Conservation (phyloP, 2,329 filamentous ascomycete genomes). For the Alternaria sp. region DNA sequence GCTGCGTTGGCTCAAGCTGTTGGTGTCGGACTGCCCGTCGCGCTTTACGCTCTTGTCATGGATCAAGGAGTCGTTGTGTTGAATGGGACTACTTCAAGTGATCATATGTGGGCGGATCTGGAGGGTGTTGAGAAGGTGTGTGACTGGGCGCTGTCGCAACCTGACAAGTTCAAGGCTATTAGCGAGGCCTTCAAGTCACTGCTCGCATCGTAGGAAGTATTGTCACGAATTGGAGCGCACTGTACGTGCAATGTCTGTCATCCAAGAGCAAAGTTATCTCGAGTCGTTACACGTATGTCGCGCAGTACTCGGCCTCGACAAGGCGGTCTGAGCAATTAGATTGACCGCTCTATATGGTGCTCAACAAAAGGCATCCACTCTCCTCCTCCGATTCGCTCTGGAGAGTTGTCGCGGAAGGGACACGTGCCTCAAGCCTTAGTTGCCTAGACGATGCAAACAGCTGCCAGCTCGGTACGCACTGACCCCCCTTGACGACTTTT, state of each 20-base stretch:
- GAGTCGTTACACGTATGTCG: not conserved
- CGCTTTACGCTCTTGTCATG: slow-evolving; percentile 64
- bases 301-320: not conserved
- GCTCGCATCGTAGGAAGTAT: not conserved
- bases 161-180: slow-evolving; percentile 56
- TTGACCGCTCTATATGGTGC: not conserved
- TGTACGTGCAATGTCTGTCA: not conserved
- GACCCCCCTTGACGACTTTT: not conserved
- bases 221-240: not conserved
- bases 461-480: not conserved
- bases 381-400: not conserved
- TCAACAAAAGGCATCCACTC: not conserved
- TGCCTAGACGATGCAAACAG: not conserved
- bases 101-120: slow-evolving; percentile 62
- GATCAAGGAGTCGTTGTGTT: slow-evolving; percentile 59
- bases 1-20: slow-evolving; percentile 55
- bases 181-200: slow-evolving; percentile 25
- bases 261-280: not conserved
- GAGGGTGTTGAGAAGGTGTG: slow-evolving; percentile 52
- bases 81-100: slow-evolving; percentile 62
- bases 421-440: not conserved
- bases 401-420: not conserved
- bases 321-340: not conserved
- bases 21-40: slow-evolving; percentile 54
- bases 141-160: slow-evolving; percentile 54